Evolutionary conservation across 371 early-diverging fungal species (phyloP).

Genomic region (Zopfochytrium polystomum): DNA sequence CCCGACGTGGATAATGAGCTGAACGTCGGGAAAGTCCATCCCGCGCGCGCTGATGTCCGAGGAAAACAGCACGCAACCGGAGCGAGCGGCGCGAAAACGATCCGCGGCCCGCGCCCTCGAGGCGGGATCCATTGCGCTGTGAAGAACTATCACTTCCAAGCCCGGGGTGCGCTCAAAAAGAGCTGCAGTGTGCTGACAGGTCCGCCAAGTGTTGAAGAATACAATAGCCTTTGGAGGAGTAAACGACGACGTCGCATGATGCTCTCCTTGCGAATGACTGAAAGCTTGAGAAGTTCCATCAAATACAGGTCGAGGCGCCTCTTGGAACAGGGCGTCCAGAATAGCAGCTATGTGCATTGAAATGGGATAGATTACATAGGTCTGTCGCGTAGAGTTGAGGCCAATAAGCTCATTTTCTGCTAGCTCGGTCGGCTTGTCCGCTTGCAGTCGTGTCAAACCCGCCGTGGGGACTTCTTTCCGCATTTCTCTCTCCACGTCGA

Average conservation of each 20-base stretch:
- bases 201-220: slow-evolving; percentile 76
- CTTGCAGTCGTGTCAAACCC: neutral
- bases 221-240: slow-evolving; percentile 52
- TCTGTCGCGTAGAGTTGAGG: neutral
- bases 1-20: slow-evolving; percentile 92
- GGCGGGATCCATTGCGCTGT: neutral
- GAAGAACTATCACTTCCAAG: neutral
- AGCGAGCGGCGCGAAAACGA: neutral
- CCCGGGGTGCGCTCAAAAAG: slow-evolving; percentile 36
- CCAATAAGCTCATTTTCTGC: neutral
- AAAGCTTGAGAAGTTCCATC: slow-evolving; percentile 39
- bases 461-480: neutral
- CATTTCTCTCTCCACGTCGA: neutral
- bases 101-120: neutral
- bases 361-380: slow-evolving; percentile 63
- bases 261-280: slow-evolving; percentile 47
- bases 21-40: slow-evolving; percentile 97
- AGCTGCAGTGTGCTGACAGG: slow-evolving; percentile 61
- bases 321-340: slow-evolving; percentile 63
- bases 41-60: slow-evolving; percentile 99
- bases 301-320: neutral
- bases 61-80: slow-evolving; percentile 74
- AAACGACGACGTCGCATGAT: neutral
- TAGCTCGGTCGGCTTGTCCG: neutral
- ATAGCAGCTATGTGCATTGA: slow-evolving; percentile 73